Base-by-base conservation (phyloP, 768 basidiomycete species). In the Leccinum imitatum region DNA sequence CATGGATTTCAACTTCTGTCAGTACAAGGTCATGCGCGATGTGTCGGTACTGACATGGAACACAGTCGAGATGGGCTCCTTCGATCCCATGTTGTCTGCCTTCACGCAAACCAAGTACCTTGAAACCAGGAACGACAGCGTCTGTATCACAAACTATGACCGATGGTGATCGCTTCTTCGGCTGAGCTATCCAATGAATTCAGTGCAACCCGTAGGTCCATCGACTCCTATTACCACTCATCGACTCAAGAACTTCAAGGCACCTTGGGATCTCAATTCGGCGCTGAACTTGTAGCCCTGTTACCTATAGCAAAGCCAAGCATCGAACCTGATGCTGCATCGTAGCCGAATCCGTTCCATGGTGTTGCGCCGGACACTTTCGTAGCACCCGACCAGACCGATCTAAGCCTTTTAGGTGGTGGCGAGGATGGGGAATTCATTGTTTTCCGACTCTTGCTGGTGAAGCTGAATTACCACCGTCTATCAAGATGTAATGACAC, bases 381-480 rank as follows among this genome's bases (percentile, higher is more conserved):
- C 57, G 60, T 73, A n/a, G 67, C 72, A 25, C 59, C 74, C 6
- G 62, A 64, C 25, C 69, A 78, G 62, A 67, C 58, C 9, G 59
- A 76, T 23, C 67, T 80, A 0, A 60, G 58, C 35, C 52, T 81
- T 9, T 70, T 74, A 35, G 78, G 80, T 53, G 79, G 79, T 27
- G 80, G 79, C 14, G 73, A 75, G 58, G 72, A 78, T 50, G 78
- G 79, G 9, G 74, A 80, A 63, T 63, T 79, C 54, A 68, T 82
- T 35, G 80, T 82, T 3, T 31, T 83, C 13, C 79, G 80, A 54
- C 84, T 83, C 1, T 73, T 85, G 44, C 75, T 84, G 11, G 76
- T 82, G 53, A 70, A 25, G 25, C 25, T 14, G 10, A 35, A 14
- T 35, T 35, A 35, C 33, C 33, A 35, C 13, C 13, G 13, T 35